Evolutionary conservation across 2,329 filamentous ascomycete species (phyloP), one percentile per base, ranked within the genome.

Genomic region (Exophiala calicioides): DNA sequence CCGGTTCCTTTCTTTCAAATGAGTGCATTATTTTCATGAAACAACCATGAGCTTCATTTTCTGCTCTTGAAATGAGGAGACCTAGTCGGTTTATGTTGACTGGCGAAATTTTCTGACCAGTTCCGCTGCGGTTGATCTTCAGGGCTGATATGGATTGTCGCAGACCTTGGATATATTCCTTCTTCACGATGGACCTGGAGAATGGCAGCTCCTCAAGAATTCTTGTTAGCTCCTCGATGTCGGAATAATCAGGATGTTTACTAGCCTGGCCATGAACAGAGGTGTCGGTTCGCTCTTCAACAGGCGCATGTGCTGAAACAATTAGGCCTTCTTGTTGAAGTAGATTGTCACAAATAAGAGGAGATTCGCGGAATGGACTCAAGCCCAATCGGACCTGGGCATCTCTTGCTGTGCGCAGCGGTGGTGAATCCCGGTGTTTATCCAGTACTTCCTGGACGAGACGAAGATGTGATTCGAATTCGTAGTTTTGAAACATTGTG

Each of bases 401-500:
- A 5, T 16, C n/a, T 18, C n/a, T 23, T 12, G 20, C n/a, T 8
- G 20, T 13, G 29, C 32, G 19, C 20, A n/a, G 6, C 0, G 32
- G 32, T n/a, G 18, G 15, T 26, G 32, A 19, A 12, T 15, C 26
- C 15, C 35, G 26, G 39, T 32, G 9, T 26, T 24, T 39, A 20
- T 45, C 26, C n/a, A 59, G 35, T 7, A 39, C 29, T 4, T 30
- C 38, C 33, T 58, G 56, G 10, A 56, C 31, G 18, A 33, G 37
- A 8, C 35, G 18, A 4, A 58, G 43, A 38, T 59, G 51, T 23
- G 51, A 27, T 20, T 36, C 23, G 16, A 60, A 52, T 32, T 41
- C 31, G 27, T 38, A 32, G 33, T 60, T 59, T 10, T 36, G 47
- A 24, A 57, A 58, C 41, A 48, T 48, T 3, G 45, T 39, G 16